Conservation (phyloP, 2,329 filamentous ascomycete species). For the Curvularia spicifera region DNA sequence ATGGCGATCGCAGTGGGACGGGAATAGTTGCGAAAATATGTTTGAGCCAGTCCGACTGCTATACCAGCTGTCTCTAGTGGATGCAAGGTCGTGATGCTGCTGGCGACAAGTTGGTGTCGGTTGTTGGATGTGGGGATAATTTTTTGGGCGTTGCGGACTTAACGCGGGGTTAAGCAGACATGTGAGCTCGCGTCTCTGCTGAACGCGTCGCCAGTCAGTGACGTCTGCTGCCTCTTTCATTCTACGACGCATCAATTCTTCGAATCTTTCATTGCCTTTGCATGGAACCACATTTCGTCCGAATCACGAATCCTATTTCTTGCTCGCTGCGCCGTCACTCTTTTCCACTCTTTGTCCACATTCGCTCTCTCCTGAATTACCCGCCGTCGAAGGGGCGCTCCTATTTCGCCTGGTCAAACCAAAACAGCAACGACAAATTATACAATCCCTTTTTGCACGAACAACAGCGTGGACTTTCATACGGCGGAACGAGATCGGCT, state of each 20-base stretch:
- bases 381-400: constrained; percentile 6
- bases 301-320: no score
- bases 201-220: constrained; percentile 14
- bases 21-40: neutral
- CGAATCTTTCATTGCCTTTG: neutral
- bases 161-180: constrained; percentile 28
- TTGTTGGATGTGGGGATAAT: constrained; percentile 24
- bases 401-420: neutral
- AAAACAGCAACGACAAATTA: neutral
- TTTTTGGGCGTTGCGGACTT: constrained; percentile 32
- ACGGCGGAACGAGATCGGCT: neutral
- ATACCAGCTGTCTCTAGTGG: neutral
- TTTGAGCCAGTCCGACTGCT: neutral
- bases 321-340: constrained; percentile 6
- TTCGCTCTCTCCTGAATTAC: constrained; percentile 6
- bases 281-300: neutral
- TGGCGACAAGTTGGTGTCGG: constrained; percentile 11
- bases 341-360: neutral
- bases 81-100: neutral
- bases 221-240: constrained; percentile 9
- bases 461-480: neutral
- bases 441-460: neutral
- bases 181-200: constrained; percentile 28
- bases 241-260: neutral
- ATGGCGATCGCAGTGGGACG: neutral